Percentiles rank a stretch among this genome's conserved stretches.
Conservation (phyloP, 2,329 filamentous ascomycete genomes). For the Fusarium nelsonii region DNA sequence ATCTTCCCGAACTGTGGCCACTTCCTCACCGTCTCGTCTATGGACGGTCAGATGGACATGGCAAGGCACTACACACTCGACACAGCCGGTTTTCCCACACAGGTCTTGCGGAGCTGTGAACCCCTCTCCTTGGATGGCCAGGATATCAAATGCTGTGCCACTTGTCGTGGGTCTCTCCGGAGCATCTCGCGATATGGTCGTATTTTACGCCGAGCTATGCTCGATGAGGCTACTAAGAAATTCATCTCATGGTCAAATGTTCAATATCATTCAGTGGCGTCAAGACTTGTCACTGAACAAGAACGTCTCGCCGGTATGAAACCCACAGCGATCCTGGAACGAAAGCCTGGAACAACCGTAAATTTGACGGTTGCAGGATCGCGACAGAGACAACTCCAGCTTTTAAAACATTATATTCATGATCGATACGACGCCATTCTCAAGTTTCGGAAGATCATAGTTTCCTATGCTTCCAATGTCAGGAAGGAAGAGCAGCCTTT, state of each 20-base stretch:
- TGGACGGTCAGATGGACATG: slow-evolving; percentile 8
- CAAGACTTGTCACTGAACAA: neutral
- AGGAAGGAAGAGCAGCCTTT: slow-evolving; percentile 6
- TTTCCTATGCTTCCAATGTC: neutral
- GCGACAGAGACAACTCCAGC: neutral
- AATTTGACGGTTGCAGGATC: neutral
- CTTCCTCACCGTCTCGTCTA: slow-evolving; percentile 3
- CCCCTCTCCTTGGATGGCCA: neutral
- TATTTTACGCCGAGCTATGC: slow-evolving; percentile 6
- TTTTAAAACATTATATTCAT: neutral
- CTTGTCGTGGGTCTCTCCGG: neutral
- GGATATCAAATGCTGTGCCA: neutral
- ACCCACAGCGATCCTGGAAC: accelerated
- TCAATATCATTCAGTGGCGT: neutral
- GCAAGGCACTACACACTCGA: neutral
- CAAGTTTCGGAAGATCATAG: neutral
- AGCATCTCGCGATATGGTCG: slow-evolving; percentile 3
- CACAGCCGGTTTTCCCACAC: neutral
- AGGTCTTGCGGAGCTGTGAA: neutral
- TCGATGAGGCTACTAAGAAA: neutral
- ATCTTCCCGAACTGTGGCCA: slow-evolving; percentile 5
- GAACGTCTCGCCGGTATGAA: neutral
- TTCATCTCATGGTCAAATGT: slow-evolving; percentile 5
- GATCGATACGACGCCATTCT: neutral
- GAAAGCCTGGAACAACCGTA: accelerated